These are phyloP conservation scores for Leavenworthia alabamica DNA, from an alignment of 345 rosid genomes.

Conservation along the genomic window DNA sequence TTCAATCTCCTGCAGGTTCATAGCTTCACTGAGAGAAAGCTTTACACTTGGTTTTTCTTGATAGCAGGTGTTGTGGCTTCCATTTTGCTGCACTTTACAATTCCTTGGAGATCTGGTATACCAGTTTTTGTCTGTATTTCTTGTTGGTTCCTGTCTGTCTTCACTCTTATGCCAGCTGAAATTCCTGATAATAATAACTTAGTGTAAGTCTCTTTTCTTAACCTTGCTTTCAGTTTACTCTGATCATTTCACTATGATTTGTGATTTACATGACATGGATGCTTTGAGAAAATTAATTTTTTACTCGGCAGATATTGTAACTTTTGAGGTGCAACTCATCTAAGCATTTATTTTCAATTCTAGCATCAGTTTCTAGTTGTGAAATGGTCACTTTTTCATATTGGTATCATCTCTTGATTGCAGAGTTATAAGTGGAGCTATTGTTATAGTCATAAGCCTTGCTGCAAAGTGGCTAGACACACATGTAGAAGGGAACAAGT, in stretches of 20 bases:
- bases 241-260: neutral
- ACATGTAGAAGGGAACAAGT: slow-evolving; percentile 60
- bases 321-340: slow-evolving; percentile 2
- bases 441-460: slow-evolving; percentile 55
- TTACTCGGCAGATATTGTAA: neutral
- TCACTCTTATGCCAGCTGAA: slow-evolving; percentile 96
- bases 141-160: slow-evolving; percentile 78
- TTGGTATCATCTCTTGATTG: slow-evolving; percentile 14
- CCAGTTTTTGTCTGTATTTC: slow-evolving; percentile 65
- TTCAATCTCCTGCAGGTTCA: slow-evolving; percentile 61
- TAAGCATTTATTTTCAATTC: too few relatives aligned
- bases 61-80: slow-evolving; percentile 52
- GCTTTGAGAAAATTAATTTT: neutral
- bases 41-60: slow-evolving; percentile 87
- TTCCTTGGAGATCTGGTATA: slow-evolving; percentile 74
- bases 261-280: neutral
- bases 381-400: slow-evolving; percentile 18
- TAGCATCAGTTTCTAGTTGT: slow-evolving; percentile 8
- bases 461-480: slow-evolving; percentile 70
- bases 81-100: slow-evolving; percentile 46
- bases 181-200: slow-evolving; percentile 84
- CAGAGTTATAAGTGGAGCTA: slow-evolving; percentile 76
- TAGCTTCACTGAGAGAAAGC: slow-evolving; percentile 90
- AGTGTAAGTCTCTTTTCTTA: slow-evolving; percentile 53
- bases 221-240: slow-evolving; percentile 3